Evolutionary conservation across 352 stramenopile genomes (phyloP), one percentile per base, ranked within the genome.

Genomic region (Phytopythium helicoides): DNA sequence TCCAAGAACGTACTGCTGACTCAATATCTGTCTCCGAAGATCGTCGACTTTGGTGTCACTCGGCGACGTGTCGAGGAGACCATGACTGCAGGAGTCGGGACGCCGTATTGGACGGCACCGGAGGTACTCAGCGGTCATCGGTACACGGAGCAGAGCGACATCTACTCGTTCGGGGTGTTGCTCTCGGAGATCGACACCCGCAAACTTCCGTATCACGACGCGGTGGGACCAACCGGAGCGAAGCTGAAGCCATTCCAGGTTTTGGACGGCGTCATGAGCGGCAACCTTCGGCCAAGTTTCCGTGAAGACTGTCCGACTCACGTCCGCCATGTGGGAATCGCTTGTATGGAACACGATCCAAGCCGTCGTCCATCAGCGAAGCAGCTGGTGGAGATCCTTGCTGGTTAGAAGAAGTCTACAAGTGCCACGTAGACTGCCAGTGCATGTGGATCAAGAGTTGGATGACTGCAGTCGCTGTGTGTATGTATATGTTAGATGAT

Each of bases 11-110:
- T 93, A 21, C 60, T 95, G 33, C 61, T 95, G 31, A 84, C 88
- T 36, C 69, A 51, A 5, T 22, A 68, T 3, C 70, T 88, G 5
- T 58, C 85, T 18, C 72, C 90, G 25, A 81, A 86, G 35, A 51
- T 95, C 26, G 89, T 82, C 37, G 85, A 96, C 65, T 95, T 97
- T 68, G 87, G 85, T 45, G 58, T 93, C 63, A 79, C 60, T 15
- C 54, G 64, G 10, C 44, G 59, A 22, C 50, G 53, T 19, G 37
- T 62, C 0, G 58, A 66, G 3, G 35, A 62, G 3, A 71, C 59
- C 3, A 80, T 82, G 70, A 78, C 61, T 1, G 79, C 81, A 3
- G 81, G 87, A 23, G 85, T 90, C n/a, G 86, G 86, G 5, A 96
- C 85, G 16, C 74, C 78, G 8, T 84, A 86, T 37, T 95, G 89